These are phyloP conservation scores for Colletotrichum chrysophilum DNA, from an alignment of 2,329 filamentous ascomycete genomes.

Conservation along the genomic window DNA sequence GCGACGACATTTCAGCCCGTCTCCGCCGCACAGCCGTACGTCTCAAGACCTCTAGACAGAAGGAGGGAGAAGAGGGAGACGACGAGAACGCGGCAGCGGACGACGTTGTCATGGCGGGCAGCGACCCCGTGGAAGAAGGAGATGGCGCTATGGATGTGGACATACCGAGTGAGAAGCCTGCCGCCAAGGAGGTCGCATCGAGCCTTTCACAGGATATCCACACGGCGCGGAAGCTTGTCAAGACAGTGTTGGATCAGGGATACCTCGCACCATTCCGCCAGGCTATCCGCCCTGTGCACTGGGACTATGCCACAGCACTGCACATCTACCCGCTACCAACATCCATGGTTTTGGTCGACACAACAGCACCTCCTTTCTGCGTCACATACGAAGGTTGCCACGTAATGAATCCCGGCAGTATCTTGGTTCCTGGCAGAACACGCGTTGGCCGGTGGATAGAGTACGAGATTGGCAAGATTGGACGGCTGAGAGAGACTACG, in stretches of 20 bases:
- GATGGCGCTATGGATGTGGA: conserved; percentile 52
- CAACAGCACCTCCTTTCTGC: conserved; percentile 81
- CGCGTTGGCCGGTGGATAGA: conserved; percentile 84
- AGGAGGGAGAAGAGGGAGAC: conserved; percentile 29
- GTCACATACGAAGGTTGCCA: conserved; percentile 95
- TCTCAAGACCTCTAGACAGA: conserved; percentile 56
- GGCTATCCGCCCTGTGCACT: conserved; percentile 80
- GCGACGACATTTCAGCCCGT: conserved; percentile 84
- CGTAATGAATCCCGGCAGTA: conserved; percentile 87
- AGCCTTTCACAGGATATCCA: conserved; percentile 54
- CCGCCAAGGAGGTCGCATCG: conserved; percentile 2
- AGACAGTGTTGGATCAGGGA: conserved; percentile 90
- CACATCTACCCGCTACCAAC: conserved; percentile 90
- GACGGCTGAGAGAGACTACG: conserved; percentile 66
- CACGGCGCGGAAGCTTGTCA: conserved; percentile 79
- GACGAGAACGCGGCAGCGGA: conserved; percentile 28
- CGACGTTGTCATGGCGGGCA: conserved; percentile 38
- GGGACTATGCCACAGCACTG: conserved; percentile 81
- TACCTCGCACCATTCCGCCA: conserved; percentile 87
- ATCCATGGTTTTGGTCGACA: conserved; percentile 81
- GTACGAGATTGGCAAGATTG: conserved; percentile 73
- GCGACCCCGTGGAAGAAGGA: conserved; percentile 24
- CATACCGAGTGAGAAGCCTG: conserved; percentile 20
- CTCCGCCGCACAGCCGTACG: conserved; percentile 78
- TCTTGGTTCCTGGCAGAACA: conserved; percentile 73